Base-by-base conservation (phyloP, 1,284 basidiomycete species). In the Vanrija sp. region DNA sequence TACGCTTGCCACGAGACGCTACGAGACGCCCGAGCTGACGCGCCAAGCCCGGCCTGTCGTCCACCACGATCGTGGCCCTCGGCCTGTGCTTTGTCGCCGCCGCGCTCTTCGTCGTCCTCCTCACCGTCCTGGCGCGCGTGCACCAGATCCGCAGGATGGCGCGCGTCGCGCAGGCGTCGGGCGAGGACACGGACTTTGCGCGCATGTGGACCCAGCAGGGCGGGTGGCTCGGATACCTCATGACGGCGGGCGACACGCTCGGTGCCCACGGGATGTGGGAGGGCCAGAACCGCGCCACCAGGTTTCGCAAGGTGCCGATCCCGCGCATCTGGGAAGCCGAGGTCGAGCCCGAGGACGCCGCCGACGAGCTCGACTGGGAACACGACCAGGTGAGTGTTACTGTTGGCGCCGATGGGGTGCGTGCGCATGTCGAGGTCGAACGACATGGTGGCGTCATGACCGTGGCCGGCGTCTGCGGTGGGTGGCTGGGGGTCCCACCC, bases 1-100 rank as follows among this genome's bases (percentile, higher is more conserved):
- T 12, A 29, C 28, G 8, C 28, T 12, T 29, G 8, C 28, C 6
- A 2, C 28, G 28, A 7, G 8, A 12, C 10, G 28, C 28, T 2
- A n/a, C n/a, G n/a, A n/a, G n/a, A n/a, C 28, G 28, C 28, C 28
- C 21, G 21, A 23, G 12, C 34, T 34, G 34, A 42, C 40, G 19
- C 40, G 21, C 21, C 21, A 5, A 34, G 34, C 34, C 34, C 34
- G 34, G 34, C 12, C 46, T 61, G 3, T 51, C 55, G 5, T 28
- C 23, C 9, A 40, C 54, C 3, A 67, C 64, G 10, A 62, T 67
- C 26, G 43, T 64, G 19, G 55, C 61, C 15, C 62, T 67, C 23
- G 65, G 64, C 4, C 56, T 65, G 3, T 64, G 65, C 10, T 67
- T 67, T 38, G 49, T 67, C 46, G 51, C 43, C n/a, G 59, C 63